These are phyloP conservation scores for Xylaria sp. DNA, from an alignment of 2,329 filamentous ascomycete genomes.

Conservation along the genomic window DNA sequence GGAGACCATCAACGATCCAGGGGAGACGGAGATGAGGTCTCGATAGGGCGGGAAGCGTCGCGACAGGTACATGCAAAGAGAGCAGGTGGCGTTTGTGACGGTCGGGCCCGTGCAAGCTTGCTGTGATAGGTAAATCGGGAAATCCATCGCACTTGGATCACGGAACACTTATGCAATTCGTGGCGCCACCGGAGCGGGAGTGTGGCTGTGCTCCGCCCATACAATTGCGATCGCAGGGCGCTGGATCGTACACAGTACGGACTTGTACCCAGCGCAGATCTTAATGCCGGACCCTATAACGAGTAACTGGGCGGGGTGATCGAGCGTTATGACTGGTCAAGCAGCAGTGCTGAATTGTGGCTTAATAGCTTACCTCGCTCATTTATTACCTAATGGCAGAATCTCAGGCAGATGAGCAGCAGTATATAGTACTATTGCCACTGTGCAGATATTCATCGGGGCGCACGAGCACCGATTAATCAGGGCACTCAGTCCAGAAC, in stretches of 20 bases:
- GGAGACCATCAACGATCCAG: slow-evolving; percentile 27
- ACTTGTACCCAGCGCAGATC: not conserved
- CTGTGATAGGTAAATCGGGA: too few species aligned
- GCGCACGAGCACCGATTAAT: not conserved
- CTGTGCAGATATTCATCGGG: not conserved
- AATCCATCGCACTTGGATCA: not conserved
- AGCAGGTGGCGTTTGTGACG: slow-evolving; percentile 8
- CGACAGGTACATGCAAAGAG: slow-evolving; percentile 3
- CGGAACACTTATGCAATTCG: not conserved
- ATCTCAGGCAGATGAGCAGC: not conserved
- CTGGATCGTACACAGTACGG: too few species aligned
- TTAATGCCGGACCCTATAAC: not conserved
- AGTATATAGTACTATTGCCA: not conserved
- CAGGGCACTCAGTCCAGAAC: not conserved
- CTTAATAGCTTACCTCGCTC: not conserved
- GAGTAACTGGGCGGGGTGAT: not conserved
- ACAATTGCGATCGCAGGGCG: not conserved
- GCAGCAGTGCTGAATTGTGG: not conserved
- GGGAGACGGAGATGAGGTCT: not conserved
- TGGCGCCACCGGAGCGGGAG: not conserved
- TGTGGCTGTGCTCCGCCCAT: not conserved
- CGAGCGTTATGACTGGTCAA: not conserved
- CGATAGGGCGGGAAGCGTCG: slow-evolving; percentile 1
- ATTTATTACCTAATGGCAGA: not conserved
- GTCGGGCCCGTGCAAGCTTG: not conserved